Evolutionary conservation across 202 grass and related monocot genomes (phyloP).

Genomic region (Alloteropsis angusta): DNA sequence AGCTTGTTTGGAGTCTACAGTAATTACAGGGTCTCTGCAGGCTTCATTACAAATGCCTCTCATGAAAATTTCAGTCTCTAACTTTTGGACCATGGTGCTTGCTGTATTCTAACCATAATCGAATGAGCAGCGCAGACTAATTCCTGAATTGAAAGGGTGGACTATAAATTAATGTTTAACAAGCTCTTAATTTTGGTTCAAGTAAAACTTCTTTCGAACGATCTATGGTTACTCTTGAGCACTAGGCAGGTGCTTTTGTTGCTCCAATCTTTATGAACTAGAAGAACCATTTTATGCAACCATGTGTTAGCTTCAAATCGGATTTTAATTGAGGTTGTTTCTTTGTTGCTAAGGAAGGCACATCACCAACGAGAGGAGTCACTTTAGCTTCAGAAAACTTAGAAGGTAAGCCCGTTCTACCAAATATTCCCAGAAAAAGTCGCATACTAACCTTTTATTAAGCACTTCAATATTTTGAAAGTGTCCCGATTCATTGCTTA

Average conservation of each 20-base stretch:
- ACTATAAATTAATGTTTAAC: neutral
- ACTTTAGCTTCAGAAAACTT: neutral
- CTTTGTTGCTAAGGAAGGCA: constrained; percentile 37
- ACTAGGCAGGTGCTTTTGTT: neutral
- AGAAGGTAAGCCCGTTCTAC: constrained; percentile 9
- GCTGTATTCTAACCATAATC: neutral
- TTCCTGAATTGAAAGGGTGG: neutral
- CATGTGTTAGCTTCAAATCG: neutral
- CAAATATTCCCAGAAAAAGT: neutral
- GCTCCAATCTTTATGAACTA: neutral
- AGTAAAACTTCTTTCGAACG: neutral
- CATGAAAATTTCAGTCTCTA: neutral
- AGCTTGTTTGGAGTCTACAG: neutral
- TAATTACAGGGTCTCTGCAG: neutral
- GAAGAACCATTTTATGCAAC: neutral
- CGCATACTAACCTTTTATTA: neutral
- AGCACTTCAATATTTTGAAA: neutral
- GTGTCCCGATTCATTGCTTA: too few relatives aligned
- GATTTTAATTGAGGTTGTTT: constrained; percentile 18
- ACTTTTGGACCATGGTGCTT: neutral
- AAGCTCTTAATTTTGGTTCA: neutral
- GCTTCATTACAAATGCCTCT: neutral
- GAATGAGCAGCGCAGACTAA: neutral
- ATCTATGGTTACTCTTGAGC: neutral
- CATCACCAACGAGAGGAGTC: neutral